Evolutionary conservation across 805 yeast species (phyloP).

Genomic region (Torulaspora quercuum): DNA sequence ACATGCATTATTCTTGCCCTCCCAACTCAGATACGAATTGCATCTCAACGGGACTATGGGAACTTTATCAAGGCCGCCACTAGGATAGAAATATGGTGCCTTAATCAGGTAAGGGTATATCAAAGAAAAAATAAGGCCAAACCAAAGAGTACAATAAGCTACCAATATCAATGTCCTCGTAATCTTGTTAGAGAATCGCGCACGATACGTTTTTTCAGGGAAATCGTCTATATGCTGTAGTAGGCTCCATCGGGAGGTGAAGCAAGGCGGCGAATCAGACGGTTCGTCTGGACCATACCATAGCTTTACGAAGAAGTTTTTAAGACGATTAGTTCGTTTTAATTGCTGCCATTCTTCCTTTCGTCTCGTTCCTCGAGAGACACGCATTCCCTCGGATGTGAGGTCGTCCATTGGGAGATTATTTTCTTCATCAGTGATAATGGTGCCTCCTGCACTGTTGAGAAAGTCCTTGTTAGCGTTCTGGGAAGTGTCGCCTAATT

Average conservation of each 20-base stretch:
- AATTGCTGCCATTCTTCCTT: slow-evolving; percentile 25
- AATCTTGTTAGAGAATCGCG: slow-evolving; percentile 28
- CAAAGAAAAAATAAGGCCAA: slow-evolving; percentile 37
- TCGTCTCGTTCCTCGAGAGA: background rate
- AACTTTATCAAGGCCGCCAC: slow-evolving; percentile 22
- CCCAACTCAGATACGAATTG: slow-evolving; percentile 52
- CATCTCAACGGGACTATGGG: slow-evolving; percentile 42
- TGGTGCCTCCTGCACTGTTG: background rate
- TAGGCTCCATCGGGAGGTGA: slow-evolving; percentile 26
- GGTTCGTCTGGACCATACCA: slow-evolving; percentile 58
- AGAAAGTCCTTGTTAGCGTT: too few species aligned
- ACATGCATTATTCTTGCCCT: slow-evolving; percentile 70
- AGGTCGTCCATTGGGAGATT: slow-evolving; percentile 9
- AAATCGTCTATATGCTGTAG: slow-evolving; percentile 40
- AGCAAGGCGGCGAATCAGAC: slow-evolving; percentile 47
- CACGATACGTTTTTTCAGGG: slow-evolving; percentile 39
- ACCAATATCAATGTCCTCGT: slow-evolving; percentile 35
- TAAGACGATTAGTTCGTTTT: slow-evolving; percentile 16
- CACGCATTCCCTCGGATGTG: slow-evolving; percentile 4
- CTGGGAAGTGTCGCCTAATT: too few species aligned
- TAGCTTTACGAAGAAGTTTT: slow-evolving; percentile 33
- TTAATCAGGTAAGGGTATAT: slow-evolving; percentile 46
- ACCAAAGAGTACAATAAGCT: slow-evolving; percentile 48
- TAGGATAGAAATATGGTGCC: slow-evolving; percentile 37
- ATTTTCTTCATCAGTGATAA: slow-evolving; percentile 2